Base-by-base conservation (phyloP, 768 basidiomycete genomes). In the Lentinula sp. region DNA sequence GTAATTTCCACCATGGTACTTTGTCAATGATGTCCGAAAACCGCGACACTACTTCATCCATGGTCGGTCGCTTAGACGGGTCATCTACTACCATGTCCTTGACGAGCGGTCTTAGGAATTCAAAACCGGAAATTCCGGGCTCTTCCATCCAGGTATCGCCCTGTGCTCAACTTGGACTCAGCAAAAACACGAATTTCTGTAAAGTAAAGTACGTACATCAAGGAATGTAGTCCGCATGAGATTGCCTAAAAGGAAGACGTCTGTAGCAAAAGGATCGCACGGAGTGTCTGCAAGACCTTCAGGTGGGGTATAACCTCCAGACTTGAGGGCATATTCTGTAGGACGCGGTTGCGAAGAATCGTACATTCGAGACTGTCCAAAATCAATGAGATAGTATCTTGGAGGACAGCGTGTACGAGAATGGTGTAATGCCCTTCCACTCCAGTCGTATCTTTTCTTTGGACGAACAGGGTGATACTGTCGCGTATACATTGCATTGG, bases 211-310 rank as follows among this genome's bases (percentile, higher is more conserved):
- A n/a, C 55, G 13, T 18, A 66, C 64, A 10, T 57, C 18, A 16
- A 67, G 50, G 50, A 64, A 62, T 11, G 63, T 28, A 34, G 52
- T 13, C 34, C 59, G 28, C 3, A 79, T 69, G 21, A 46, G 45
- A 15, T 56, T 80, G 0, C 79, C 80, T 0, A 81, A 61, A 28
- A 74, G 74, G 61, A 78, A 82, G 3, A 82, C 67, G 37, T 82
- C 81, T 0, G 74, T 74, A 0, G 74, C 67, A 52, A 81, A 82
- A 0, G 78, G 77, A 61, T 82, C 65, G 6, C 70, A 66, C 0
- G 68, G 71, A 5, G 59, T 63, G 11, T 67, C 34, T 28, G 7
- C 32, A 31, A 34, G 21, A 46, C 71, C 74, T 48, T 80, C 79
- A 1, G 80, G 79, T 0, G 72, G 73, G 0, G 74, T 66, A 53